These are phyloP conservation scores for Stevia rebaudiana DNA, from an alignment of 140 eudicot species.

Conservation along the genomic window DNA sequence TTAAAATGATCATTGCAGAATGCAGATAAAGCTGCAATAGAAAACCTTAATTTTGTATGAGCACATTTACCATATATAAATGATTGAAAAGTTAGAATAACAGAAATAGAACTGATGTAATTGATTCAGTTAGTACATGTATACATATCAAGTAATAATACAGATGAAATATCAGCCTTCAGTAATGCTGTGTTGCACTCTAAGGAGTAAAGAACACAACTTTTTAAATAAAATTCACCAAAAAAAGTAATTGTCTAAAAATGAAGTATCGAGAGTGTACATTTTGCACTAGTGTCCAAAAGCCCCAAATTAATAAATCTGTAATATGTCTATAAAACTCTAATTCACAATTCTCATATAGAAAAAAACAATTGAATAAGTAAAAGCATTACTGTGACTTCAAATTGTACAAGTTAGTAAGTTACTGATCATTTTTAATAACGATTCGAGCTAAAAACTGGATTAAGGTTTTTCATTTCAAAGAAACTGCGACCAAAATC, in stretches of 20 bases:
- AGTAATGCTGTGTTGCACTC: neutral
- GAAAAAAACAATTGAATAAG: neutral
- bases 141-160: neutral
- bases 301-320: too few species aligned
- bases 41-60: neutral
- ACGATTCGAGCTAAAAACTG: neutral
- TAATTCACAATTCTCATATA: neutral
- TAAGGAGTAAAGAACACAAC: neutral
- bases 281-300: neutral
- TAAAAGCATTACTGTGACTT: neutral
- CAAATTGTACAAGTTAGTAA: neutral
- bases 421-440: neutral
- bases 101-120: neutral
- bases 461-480: conserved; percentile 6
- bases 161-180: neutral
- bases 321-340: neutral
- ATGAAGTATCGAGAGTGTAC: neutral
- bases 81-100: neutral
- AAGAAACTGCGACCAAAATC: conserved; percentile 8
- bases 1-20: neutral
- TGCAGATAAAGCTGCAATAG: neutral
- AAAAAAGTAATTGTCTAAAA: neutral
- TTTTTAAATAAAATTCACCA: neutral
- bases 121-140: neutral
- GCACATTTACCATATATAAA: neutral